Percentiles rank a stretch among this genome's conserved stretches.
Conservation (phyloP, 352 stramenopile species). For the Globisporangium radiosum region DNA sequence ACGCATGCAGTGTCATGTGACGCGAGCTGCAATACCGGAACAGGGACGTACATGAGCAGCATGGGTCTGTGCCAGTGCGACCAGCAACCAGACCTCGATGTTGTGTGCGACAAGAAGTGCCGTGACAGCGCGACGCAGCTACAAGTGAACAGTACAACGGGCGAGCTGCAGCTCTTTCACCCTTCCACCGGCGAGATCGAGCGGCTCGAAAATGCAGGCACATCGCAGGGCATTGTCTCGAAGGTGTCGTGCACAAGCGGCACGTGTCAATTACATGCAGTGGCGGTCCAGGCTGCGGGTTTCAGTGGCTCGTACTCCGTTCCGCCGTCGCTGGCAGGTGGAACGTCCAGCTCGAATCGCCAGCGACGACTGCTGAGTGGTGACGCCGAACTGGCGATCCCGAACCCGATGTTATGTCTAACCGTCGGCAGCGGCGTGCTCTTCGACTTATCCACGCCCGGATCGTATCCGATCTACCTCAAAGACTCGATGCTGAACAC, state of each 20-base stretch:
- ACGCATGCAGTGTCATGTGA: conserved; percentile 34
- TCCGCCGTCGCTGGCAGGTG: conserved; percentile 18
- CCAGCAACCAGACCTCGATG: conserved; percentile 59
- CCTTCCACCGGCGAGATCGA: conserved; percentile 26
- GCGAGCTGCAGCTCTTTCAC: conserved; percentile 57
- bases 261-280: conserved; percentile 47
- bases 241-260: conserved; percentile 41
- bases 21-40: conserved; percentile 56
- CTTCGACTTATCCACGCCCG: conserved; percentile 79
- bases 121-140: conserved; percentile 40
- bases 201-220: conserved; percentile 14
- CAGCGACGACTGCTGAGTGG: not conserved
- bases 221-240: conserved; percentile 26
- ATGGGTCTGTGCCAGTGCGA: conserved; percentile 87
- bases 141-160: conserved; percentile 49
- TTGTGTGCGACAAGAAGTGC: conserved; percentile 77
- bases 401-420: conserved; percentile 87
- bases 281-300: conserved; percentile 35
- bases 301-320: conserved; percentile 68
- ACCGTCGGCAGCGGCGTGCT: conserved; percentile 71
- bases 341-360: conserved; percentile 15
- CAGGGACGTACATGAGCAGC: conserved; percentile 67
- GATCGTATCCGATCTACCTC: conserved; percentile 88
- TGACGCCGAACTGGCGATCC: conserved; percentile 22
- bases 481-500: conserved; percentile 95